These are phyloP conservation scores for Xerocomus spinulosus DNA, from an alignment of 768 basidiomycete genomes.

Conservation along the genomic window DNA sequence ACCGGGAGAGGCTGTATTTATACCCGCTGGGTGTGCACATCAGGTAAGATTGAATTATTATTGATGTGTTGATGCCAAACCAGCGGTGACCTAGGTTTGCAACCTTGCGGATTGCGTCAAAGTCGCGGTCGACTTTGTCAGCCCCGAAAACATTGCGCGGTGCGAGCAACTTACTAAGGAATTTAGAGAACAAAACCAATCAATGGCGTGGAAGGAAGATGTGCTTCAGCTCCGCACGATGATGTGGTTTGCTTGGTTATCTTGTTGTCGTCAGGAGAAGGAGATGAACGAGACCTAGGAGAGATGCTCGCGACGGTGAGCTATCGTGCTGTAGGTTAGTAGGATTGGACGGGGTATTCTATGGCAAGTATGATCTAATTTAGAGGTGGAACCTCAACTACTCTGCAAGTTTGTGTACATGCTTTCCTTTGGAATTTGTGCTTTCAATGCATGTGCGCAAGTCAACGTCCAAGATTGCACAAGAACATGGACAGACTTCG, in stretches of 20 bases:
- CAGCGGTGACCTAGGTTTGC: slow-evolving; percentile 55
- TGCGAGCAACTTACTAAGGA: slow-evolving; percentile 85
- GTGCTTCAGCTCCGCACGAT: slow-evolving; percentile 86
- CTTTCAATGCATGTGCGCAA: slow-evolving; percentile 13
- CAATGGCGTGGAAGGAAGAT: slow-evolving; percentile 90
- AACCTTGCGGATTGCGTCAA: slow-evolving; percentile 95
- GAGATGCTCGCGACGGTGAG: background rate
- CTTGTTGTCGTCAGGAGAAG: slow-evolving; percentile 50
- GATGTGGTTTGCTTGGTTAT: slow-evolving; percentile 93
- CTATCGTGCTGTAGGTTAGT: slow-evolving; percentile 19
- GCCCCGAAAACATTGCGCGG: slow-evolving; percentile 83
- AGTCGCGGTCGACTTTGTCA: slow-evolving; percentile 92
- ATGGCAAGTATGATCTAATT: slow-evolving; percentile 24
- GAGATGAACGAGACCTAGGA: slow-evolving; percentile 32
- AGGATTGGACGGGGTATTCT: slow-evolving; percentile 23
- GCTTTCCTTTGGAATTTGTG: slow-evolving; percentile 14
- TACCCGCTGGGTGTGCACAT: slow-evolving; percentile 91
- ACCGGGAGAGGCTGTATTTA: slow-evolving; percentile 91
- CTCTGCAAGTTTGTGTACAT: slow-evolving; percentile 23
- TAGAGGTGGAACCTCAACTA: slow-evolving; percentile 23
- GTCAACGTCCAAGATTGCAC: too few relatives aligned
- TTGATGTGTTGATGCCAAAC: background rate
- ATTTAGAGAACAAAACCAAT: slow-evolving; percentile 86
- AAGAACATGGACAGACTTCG: background rate
- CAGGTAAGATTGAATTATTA: slow-evolving; percentile 49